Percentiles rank a stretch among this genome's conserved stretches.
These are phyloP conservation scores for Rhodosorus marinus DNA, from an alignment of 23 red algal species.

Conservation along the genomic window DNA sequence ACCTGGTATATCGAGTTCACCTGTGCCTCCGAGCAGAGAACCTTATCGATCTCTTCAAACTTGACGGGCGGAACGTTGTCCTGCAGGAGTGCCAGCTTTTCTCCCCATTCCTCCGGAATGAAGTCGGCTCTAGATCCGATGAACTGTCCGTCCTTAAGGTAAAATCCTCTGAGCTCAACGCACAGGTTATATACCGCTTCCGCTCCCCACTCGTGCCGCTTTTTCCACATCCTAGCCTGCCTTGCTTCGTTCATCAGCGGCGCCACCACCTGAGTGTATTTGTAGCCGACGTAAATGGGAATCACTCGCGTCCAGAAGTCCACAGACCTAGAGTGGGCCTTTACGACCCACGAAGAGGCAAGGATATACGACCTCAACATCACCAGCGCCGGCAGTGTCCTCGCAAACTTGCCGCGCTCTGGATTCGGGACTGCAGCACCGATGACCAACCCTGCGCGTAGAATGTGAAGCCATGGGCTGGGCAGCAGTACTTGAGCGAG, in stretches of 20 bases:
- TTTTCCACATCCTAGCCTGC: constrained; percentile 26
- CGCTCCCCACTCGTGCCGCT: constrained; percentile 59
- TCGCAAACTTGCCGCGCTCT: no score
- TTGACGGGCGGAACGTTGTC: constrained; percentile 43
- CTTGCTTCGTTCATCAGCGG: constrained; percentile 4
- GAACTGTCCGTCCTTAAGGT: constrained; percentile 83
- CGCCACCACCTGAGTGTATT: constrained; percentile 36
- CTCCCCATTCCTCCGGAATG: constrained; percentile 55
- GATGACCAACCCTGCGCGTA: no score
- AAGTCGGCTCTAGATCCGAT: constrained; percentile 56
- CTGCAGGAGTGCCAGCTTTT: constrained; percentile 37
- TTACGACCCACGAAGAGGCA: neutral
- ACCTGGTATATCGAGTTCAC: constrained; percentile 43
- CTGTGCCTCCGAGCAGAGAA: constrained; percentile 21
- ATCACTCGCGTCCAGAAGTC: constrained; percentile 71
- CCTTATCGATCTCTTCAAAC: constrained; percentile 35
- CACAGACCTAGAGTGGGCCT: constrained; percentile 28
- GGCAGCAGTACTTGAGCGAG: no score
- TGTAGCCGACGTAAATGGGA: constrained; percentile 58
- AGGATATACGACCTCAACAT: constrained; percentile 7
- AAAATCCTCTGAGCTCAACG: constrained; percentile 68
- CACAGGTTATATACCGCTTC: constrained; percentile 65
- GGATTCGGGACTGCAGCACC: no score
- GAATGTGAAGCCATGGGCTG: no score
- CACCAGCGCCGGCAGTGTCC: constrained; percentile 14